Evolutionary conservation across 2,329 filamentous ascomycete genomes (phyloP).

Genomic region (Cytospora paraplurivora): DNA sequence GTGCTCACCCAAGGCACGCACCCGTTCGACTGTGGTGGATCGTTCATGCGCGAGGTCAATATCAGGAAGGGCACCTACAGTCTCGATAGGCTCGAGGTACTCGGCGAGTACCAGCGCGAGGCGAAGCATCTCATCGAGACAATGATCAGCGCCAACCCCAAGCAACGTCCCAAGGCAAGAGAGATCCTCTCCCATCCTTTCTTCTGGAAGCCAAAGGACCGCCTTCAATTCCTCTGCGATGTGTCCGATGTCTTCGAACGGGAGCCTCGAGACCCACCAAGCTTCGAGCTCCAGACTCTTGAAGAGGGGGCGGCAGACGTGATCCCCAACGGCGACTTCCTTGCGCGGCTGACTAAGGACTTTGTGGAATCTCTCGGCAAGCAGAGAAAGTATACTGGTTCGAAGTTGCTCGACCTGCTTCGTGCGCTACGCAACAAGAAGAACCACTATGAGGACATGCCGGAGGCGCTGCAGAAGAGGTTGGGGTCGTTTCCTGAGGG

Average conservation of each 20-base stretch:
- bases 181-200: slow-evolving; percentile 92
- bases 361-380: slow-evolving; percentile 91
- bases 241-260: slow-evolving; percentile 97
- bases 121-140: slow-evolving; percentile 82
- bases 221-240: slow-evolving; percentile 90
- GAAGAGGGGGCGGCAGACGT: slow-evolving; percentile 56
- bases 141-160: slow-evolving; percentile 67
- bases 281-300: slow-evolving; percentile 62
- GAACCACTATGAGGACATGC: slow-evolving; percentile 97
- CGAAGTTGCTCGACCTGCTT: slow-evolving; percentile 80
- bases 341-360: slow-evolving; percentile 71
- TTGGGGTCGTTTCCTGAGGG: slow-evolving; percentile 78
- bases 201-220: slow-evolving; percentile 91
- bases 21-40: slow-evolving; percentile 90
- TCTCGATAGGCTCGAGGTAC: slow-evolving; percentile 67
- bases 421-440: slow-evolving; percentile 92
- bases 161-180: slow-evolving; percentile 66
- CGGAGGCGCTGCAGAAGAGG: slow-evolving; percentile 67
- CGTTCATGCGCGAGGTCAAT: slow-evolving; percentile 95
- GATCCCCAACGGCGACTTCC: slow-evolving; percentile 70
- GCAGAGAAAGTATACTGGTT: slow-evolving; percentile 91
- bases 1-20: slow-evolving; percentile 92
- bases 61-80: slow-evolving; percentile 88
- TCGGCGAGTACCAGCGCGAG: slow-evolving; percentile 84
- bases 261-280: slow-evolving; percentile 82